These are phyloP conservation scores for Triangularia setosa DNA, from an alignment of 2,329 filamentous ascomycete species.

Conservation along the genomic window DNA sequence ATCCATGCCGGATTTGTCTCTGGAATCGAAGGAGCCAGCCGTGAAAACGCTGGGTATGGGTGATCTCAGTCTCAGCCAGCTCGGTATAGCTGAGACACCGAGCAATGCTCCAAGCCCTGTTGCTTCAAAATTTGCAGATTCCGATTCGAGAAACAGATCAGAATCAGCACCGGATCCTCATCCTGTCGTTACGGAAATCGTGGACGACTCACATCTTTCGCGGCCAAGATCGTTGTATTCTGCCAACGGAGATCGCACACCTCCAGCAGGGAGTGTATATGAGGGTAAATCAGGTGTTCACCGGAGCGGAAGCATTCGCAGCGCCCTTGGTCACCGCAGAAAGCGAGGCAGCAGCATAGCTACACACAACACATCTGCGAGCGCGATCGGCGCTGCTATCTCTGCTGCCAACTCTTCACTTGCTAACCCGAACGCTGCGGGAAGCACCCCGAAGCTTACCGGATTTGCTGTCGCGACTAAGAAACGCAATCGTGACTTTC, in stretches of 20 bases:
- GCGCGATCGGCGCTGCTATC: conserved; percentile 68
- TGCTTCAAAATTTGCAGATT: conserved; percentile 51
- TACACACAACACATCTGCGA: conserved; percentile 47
- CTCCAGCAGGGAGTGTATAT: conserved; percentile 60
- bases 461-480: conserved; percentile 96
- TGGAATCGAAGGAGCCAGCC: conserved; percentile 65
- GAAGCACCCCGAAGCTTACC: conserved; percentile 71
- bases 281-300: conserved; percentile 60
- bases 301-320: conserved; percentile 64
- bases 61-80: conserved; percentile 81
- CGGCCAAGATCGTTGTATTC: conserved; percentile 48
- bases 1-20: conserved; percentile 37
- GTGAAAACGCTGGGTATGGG: conserved; percentile 86
- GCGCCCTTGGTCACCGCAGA: conserved; percentile 55
- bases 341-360: conserved; percentile 80
- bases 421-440: conserved; percentile 56
- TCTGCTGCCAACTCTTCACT: conserved; percentile 66
- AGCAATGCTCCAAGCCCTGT: conserved; percentile 53
- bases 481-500: conserved; percentile 94
- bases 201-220: conserved; percentile 35
- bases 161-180: conserved; percentile 55
- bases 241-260: conserved; percentile 56
- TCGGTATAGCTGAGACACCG: conserved; percentile 66
- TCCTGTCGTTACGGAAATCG: conserved; percentile 33
- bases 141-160: conserved; percentile 48